Evolutionary conservation across 306 rosid species (phyloP).

Genomic region (Senna tora): DNA sequence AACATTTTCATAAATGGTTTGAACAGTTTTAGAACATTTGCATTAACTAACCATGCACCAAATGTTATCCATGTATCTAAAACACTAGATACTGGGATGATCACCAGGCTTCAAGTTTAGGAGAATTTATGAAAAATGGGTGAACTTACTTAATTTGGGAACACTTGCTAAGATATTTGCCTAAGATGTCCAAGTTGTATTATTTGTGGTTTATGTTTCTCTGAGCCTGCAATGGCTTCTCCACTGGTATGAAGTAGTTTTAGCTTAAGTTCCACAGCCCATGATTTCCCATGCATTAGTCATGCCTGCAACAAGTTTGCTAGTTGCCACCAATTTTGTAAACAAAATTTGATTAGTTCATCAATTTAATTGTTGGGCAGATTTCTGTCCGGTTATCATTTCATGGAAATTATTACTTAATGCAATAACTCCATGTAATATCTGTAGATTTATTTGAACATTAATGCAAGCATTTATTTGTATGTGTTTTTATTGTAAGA

Average conservation of each 20-base stretch:
- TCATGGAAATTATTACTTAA: not conserved
- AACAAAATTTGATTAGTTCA: not conserved
- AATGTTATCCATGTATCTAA: not conserved
- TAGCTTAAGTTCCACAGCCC: not conserved
- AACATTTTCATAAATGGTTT: constrained; percentile 6
- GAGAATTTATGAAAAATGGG: not conserved
- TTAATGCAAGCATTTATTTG: not conserved
- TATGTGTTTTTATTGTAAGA: not conserved
- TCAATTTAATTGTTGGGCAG: not conserved
- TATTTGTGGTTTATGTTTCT: not conserved
- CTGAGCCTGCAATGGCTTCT: not conserved
- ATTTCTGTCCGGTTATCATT: not conserved
- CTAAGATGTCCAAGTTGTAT: not conserved
- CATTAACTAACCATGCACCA: constrained; percentile 7
- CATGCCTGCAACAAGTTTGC: not conserved
- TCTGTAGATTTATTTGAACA: not conserved
- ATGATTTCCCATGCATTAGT: not conserved
- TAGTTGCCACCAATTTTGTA: not conserved
- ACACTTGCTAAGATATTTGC: not conserved
- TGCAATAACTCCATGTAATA: not conserved
- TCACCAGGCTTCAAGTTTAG: not conserved
- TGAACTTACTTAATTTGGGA: not conserved
- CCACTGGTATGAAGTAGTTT: not conserved
- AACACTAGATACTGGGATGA: not conserved
- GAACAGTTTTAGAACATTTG: not conserved